Evolutionary conservation across 208 protist species (phyloP), one percentile per base, ranked within the genome.

Genomic region (Leishmania braziliensis): DNA sequence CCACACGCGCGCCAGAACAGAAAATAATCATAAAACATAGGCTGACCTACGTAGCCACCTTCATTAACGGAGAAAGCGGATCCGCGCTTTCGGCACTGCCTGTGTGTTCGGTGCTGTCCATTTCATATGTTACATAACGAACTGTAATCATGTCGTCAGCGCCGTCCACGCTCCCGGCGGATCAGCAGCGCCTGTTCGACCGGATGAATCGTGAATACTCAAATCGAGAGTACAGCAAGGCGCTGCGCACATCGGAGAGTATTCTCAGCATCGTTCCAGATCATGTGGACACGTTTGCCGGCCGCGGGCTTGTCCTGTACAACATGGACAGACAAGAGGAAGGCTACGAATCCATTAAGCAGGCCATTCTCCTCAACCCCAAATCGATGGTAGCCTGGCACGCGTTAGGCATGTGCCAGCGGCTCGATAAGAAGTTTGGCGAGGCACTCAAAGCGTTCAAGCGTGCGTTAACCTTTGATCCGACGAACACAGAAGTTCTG

Each of bases 401-500:
- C 80, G 97, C 97, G 9, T 95, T 97, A 48, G 98, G 98, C 33
- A 93, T 99, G 77, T 92, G 97, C 73, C 89, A 98, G 78, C 93
- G 96, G 46, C 77, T 83, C 8, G 97, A 99, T 74, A 92, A 98
- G 66, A 97, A 99, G 85, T 97, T 93, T 82, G 65, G 50, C 6
- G 93, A 98, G 78, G 96, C 97, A 12, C 88, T 98, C 43, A 98
- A 98, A 81, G 98, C 94, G 80, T 99, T 98, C 89, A 93, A 95
- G 73, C 88, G 91, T 14, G 95, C 95, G 9, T 81, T 95, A 39
- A 73, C 86, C 66, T 87, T 86, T 5, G 95, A 97, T 73, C 77
- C 88, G 36, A 87, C 89, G 29, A 98, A 99, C 89, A 16, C 85
- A 54, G 92, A 97, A 81, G 94, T 99, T 76, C 81, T 99, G 65